Evolutionary conservation across 371 early-diverging fungal species (phyloP).

Genomic region (Smittium mucronatum): DNA sequence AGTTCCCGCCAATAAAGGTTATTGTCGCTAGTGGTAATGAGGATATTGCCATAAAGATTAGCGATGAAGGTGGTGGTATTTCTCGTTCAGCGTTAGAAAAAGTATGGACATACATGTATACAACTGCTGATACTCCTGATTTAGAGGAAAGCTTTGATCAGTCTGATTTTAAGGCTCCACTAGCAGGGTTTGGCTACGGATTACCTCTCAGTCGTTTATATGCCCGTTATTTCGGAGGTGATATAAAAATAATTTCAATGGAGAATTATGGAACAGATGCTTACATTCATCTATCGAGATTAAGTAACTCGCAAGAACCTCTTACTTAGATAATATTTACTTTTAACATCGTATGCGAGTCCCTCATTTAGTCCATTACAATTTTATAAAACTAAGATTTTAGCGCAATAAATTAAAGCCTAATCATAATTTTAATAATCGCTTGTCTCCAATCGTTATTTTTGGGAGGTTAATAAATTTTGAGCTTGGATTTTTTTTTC

Average conservation of each 20-base stretch:
- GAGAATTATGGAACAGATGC: slow-evolving; percentile 95
- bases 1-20: slow-evolving; percentile 81
- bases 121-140: slow-evolving; percentile 80
- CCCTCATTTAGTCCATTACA: too few relatives aligned
- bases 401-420: too few relatives aligned
- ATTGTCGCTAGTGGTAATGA: slow-evolving; percentile 91
- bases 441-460: too few relatives aligned
- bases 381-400: too few relatives aligned
- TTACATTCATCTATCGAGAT: slow-evolving; percentile 82
- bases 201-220: slow-evolving; percentile 76
- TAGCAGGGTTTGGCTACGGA: slow-evolving; percentile 97
- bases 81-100: slow-evolving; percentile 77
- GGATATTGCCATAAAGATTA: slow-evolving; percentile 93
- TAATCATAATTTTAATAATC: too few relatives aligned
- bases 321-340: slow-evolving; percentile 34
- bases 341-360: too few relatives aligned
- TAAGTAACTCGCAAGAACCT: slow-evolving; percentile 85
- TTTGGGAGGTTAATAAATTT: too few relatives aligned
- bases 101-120: slow-evolving; percentile 95
- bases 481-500: too few relatives aligned
- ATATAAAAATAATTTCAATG: slow-evolving; percentile 85
- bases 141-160: slow-evolving; percentile 69
- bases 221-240: slow-evolving; percentile 93
- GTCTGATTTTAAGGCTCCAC: slow-evolving; percentile 88
- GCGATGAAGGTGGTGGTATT: slow-evolving; percentile 93